Base-by-base conservation (phyloP, 148 eudicot genomes). In the Bassia scoparia region DNA sequence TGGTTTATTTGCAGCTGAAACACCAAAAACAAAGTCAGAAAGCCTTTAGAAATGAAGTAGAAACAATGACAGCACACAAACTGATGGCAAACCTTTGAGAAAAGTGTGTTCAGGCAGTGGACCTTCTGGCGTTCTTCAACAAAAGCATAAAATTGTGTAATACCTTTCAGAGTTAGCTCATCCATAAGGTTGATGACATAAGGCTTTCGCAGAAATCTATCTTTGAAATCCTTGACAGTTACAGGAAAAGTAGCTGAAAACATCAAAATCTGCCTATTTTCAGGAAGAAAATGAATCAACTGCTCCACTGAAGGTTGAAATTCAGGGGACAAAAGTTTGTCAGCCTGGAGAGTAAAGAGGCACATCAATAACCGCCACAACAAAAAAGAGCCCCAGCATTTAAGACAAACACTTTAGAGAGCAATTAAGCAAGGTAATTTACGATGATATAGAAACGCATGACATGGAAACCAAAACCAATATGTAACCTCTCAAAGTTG, bases 1-100 rank as follows among this genome's bases (percentile, higher is more conserved):
- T 92, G 97, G 80, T 92, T 92, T 68, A 92, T 92, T 88, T 90
- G 96, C 71, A 92, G 97, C 97, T 92, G 91, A 70, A 85, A 76
- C 74, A 21, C 33, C 55, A 59, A 71, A 62, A 68, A 61, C 41
- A 71, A 65, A 23, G 48, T 75, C 27, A 75, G 23, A 56, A 63
- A 55, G 52, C 53, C 75, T 63, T 63, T 68, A 34, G 43, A 70
- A 46, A 31, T 30, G 35, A 50, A 18, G 53, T 27, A 35, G 35
- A 74, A 54, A 15, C 58, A 53, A 3, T 23, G 5, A 69, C 34
- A 71, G 71, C 46, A 58, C 34, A 67, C 46, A 71, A 46, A 69
- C 31, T n/a, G 64, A 66, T 35, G 67, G 48, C 82, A 69, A 83
- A 91, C 97, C 97, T 91, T 91, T 33, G 97, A 91, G 83, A 91